Conservation (phyloP, 2,329 filamentous ascomycete species). For the Pseudocercospora ulei region DNA sequence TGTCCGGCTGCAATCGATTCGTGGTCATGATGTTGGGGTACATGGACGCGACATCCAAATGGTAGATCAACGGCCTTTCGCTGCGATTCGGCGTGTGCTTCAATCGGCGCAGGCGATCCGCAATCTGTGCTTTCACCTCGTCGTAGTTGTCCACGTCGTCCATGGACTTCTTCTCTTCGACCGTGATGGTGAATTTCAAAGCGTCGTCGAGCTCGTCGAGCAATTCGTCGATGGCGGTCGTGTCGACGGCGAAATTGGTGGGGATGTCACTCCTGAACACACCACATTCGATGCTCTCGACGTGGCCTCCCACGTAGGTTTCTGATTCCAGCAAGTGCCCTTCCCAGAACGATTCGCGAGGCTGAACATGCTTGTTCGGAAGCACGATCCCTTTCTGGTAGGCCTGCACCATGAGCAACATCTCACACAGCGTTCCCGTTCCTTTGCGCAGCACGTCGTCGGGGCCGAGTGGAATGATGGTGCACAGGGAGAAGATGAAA, state of each 20-base stretch:
- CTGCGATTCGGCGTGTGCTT: slow-evolving; percentile 73
- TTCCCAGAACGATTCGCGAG: slow-evolving; percentile 90
- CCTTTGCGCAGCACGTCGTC: slow-evolving; percentile 92
- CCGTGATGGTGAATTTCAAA: slow-evolving; percentile 62
- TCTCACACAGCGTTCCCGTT: slow-evolving; percentile 96
- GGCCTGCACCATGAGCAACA: slow-evolving; percentile 97
- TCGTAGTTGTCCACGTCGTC: slow-evolving; percentile 46
- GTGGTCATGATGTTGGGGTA: slow-evolving; percentile 99
- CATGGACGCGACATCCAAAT: slow-evolving; percentile 98
- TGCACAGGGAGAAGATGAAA: slow-evolving; percentile 97
- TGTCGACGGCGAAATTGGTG: slow-evolving; percentile 84
- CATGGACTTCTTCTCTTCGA: slow-evolving; percentile 47
- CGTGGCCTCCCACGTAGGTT: slow-evolving; percentile 95
- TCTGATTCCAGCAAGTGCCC: slow-evolving; percentile 93
- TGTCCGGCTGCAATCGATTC: slow-evolving; percentile 91
- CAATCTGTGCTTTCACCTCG: slow-evolving; percentile 69
- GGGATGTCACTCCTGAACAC: slow-evolving; percentile 95
- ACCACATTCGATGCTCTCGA: slow-evolving; percentile 97
- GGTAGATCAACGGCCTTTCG: slow-evolving; percentile 87
- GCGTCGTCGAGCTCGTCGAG: slow-evolving; percentile 77
- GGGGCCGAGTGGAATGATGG: slow-evolving; percentile 82
- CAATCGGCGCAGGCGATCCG: slow-evolving; percentile 57
- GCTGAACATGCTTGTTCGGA: slow-evolving; percentile 89
- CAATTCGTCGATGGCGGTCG: slow-evolving; percentile 80
- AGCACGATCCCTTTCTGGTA: slow-evolving; percentile 85